These are phyloP conservation scores for Leptographium flavum DNA, from an alignment of 2,329 filamentous ascomycete species.

Conservation along the genomic window DNA sequence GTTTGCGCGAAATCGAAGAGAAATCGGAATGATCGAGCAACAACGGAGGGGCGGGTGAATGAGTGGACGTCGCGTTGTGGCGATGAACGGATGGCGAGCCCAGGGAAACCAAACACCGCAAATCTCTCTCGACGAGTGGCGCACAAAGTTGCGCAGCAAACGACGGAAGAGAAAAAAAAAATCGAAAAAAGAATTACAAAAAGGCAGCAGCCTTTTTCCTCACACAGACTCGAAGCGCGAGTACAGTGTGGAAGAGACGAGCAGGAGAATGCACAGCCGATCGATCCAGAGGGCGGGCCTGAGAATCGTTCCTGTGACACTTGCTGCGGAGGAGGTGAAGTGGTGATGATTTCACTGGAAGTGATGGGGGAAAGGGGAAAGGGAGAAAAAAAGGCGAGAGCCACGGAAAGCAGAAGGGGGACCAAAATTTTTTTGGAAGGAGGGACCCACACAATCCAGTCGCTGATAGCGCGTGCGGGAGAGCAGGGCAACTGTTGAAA, in stretches of 20 bases:
- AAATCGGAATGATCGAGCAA: not conserved
- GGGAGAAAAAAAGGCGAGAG: not conserved
- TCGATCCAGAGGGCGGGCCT: not conserved
- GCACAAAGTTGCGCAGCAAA: not conserved
- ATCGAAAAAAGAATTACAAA: not conserved
- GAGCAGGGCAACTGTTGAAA: conserved; percentile 1
- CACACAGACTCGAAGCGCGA: not conserved
- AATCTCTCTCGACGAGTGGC: not conserved
- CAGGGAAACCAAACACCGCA: too few relatives aligned
- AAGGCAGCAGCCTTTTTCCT: not conserved
- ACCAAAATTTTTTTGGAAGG: conserved; percentile 1
- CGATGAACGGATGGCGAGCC: not conserved
- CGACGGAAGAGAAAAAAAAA: not conserved
- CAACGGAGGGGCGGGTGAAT: not conserved
- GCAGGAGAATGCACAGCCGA: not conserved
- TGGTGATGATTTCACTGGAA: conserved; percentile 3
- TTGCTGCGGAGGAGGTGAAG: not conserved
- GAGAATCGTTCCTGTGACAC: conserved; percentile 3
- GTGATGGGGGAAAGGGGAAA: not conserved
- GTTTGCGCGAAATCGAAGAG: not conserved
- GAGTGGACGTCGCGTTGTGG: not conserved
- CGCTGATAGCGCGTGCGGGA: conserved; percentile 1
- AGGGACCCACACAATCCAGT: not conserved
- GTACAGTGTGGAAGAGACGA: not conserved
- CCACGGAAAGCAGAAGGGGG: not conserved